Evolutionary conservation across 805 yeast genomes (phyloP).

Genomic region (Spathaspora arborariae): DNA sequence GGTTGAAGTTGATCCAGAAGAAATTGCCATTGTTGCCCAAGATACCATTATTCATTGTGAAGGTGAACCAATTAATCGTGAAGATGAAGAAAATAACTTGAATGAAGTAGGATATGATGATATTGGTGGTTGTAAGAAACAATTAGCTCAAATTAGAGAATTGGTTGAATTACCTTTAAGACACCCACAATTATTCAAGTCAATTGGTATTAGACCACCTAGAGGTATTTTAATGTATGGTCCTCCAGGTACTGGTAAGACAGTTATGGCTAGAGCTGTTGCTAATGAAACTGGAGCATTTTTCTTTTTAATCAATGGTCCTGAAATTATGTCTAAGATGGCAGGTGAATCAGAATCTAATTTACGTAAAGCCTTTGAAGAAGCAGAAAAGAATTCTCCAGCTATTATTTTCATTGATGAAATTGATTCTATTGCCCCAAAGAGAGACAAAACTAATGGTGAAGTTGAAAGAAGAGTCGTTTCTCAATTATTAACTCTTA

Average conservation of each 20-base stretch:
- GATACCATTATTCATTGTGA: constrained; percentile 98
- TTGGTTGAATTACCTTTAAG: constrained; percentile 96
- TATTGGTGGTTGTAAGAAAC: constrained; percentile 98
- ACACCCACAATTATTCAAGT: constrained; percentile 96
- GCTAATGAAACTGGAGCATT: constrained; percentile 99
- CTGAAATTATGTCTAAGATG: constrained; percentile 99
- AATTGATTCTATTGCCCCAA: constrained; percentile 98
- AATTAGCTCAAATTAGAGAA: constrained; percentile 99
- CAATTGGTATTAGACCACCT: constrained; percentile 98
- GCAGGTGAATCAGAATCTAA: constrained; percentile 99
- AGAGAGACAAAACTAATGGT: constrained; percentile 99
- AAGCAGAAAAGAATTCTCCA: constrained; percentile 98
- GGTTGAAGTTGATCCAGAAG: constrained; percentile 97
- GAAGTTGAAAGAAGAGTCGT: constrained; percentile 99
- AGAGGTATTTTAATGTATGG: constrained; percentile 98
- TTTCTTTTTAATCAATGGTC: constrained; percentile 96
- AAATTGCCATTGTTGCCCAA: constrained; percentile 96
- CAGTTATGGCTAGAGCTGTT: constrained; percentile 99
- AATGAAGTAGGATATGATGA: constrained; percentile 98
- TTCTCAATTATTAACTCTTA: constrained; percentile 91
- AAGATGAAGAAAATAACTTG: constrained; percentile 94
- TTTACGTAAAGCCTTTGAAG: constrained; percentile 96
- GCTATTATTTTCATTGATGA: constrained; percentile 97
- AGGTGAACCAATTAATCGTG: constrained; percentile 98
- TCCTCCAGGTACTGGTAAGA: constrained; percentile 99